Percentiles rank a stretch among this genome's conserved stretches.
These are phyloP conservation scores for Myxozyma neotropica DNA, from an alignment of 805 yeast genomes.

Conservation along the genomic window DNA sequence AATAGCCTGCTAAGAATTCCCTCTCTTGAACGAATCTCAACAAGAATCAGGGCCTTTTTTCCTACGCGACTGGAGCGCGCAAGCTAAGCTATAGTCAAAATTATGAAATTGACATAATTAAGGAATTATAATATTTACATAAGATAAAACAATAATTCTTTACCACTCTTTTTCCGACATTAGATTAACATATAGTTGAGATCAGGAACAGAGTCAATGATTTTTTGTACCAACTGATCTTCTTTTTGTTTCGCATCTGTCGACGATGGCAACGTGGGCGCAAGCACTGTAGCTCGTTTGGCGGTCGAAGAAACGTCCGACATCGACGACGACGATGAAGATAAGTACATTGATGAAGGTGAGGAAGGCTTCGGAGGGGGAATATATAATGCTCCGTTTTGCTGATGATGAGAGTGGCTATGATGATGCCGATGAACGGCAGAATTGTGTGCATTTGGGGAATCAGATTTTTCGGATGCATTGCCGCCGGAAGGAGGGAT, in stretches of 20 bases:
- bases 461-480: not conserved
- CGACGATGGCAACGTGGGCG: constrained; percentile 34
- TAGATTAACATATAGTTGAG: constrained; percentile 16
- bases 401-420: constrained; percentile 3
- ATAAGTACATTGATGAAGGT: constrained; percentile 16
- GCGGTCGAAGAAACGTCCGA: constrained; percentile 12
- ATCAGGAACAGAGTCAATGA: constrained; percentile 31
- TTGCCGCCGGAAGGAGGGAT: not conserved
- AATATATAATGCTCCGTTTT: constrained; percentile 7
- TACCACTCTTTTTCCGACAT: not conserved
- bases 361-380: constrained; percentile 29
- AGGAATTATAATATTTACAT: too few species aligned
- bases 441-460: not conserved
- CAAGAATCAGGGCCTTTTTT: too few species aligned
- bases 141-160: not conserved
- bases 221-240: constrained; percentile 32
- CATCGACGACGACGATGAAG: constrained; percentile 23
- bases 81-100: too few species aligned
- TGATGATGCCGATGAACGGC: constrained; percentile 18
- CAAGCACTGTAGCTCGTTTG: constrained; percentile 18
- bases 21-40: too few species aligned
- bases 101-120: too few species aligned
- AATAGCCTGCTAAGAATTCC: too few species aligned
- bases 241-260: constrained; percentile 31
- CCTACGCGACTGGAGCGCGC: too few species aligned